phyloP scores from a whole-genome alignment of 1,284 basidiomycete genomes.

The Cryptococcus wingfieldii region DNA sequence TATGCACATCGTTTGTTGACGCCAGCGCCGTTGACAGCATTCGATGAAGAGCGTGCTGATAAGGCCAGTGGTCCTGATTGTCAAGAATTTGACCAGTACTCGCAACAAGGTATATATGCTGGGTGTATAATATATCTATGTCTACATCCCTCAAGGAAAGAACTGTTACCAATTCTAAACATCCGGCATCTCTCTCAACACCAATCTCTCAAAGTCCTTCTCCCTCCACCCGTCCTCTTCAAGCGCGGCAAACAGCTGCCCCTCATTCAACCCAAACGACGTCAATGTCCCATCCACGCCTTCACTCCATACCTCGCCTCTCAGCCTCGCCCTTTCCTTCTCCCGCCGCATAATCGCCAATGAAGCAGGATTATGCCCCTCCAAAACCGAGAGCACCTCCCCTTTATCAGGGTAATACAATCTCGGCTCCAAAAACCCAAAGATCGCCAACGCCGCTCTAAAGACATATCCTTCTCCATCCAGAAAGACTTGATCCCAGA shows the following conservation, averaged over 20 bases:
- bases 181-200: conserved; percentile 82
- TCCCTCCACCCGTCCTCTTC: conserved; percentile 67
- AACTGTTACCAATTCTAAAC: neutral
- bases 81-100: neutral
- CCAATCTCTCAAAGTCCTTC: conserved; percentile 76
- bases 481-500: conserved; percentile 66
- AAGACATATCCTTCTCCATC: conserved; percentile 58
- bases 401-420: conserved; percentile 47
- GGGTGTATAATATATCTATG: too few species aligned
- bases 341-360: conserved; percentile 39
- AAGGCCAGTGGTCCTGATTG: neutral
- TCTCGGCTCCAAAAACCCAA: conserved; percentile 79
- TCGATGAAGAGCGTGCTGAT: too few species aligned
- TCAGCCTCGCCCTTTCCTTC: conserved; percentile 58
- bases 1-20: too few species aligned
- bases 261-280: conserved; percentile 81
- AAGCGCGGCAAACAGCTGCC: conserved; percentile 75
- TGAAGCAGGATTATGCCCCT: conserved; percentile 54
- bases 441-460: conserved; percentile 72
- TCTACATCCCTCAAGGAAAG: too few species aligned
- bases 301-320: conserved; percentile 49
- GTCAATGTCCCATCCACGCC: conserved; percentile 72
- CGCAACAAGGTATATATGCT: neutral
- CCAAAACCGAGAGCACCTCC: conserved; percentile 76
- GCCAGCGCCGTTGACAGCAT: too few species aligned